Percentiles rank a stretch among this genome's conserved stretches.
phyloP scores from a whole-genome alignment of 257 asterid species.

The Apocynum venetum region DNA sequence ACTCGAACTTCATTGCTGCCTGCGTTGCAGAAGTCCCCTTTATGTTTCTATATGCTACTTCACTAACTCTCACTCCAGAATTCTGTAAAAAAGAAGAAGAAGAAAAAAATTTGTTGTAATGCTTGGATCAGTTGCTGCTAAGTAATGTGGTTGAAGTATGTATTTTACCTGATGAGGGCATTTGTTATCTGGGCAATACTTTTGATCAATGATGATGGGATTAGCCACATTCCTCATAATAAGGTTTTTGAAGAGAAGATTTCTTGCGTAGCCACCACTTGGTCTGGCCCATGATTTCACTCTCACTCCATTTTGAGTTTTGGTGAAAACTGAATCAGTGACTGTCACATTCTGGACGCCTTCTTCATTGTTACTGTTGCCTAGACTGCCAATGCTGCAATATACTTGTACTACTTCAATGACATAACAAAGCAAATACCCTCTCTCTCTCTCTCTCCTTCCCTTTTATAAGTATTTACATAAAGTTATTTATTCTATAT shows the following conservation, averaged over 20 bases:
- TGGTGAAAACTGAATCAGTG: conserved; percentile 47
- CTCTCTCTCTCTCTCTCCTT: too few relatives aligned
- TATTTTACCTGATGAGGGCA: conserved; percentile 54
- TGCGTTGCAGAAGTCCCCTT: conserved; percentile 70
- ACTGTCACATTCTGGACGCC: conserved; percentile 55
- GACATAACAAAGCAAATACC: too few relatives aligned
- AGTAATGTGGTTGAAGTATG: too few relatives aligned
- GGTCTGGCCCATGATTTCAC: conserved; percentile 77
- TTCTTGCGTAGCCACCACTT: conserved; percentile 45
- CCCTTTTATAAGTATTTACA: too few relatives aligned
- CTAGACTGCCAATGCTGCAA: conserved; percentile 54
- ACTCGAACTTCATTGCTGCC: conserved; percentile 55
- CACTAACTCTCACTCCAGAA: conserved; percentile 65
- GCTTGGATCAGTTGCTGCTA: too few relatives aligned
- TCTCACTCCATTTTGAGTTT: conserved; percentile 69
- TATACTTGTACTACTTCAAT: not conserved
- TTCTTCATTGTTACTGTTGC: conserved; percentile 20
- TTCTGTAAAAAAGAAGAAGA: conserved; percentile 25
- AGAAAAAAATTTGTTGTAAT: too few relatives aligned
- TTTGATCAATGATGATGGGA: conserved; percentile 70
- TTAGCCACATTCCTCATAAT: conserved; percentile 55
- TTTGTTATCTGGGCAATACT: conserved; percentile 47
- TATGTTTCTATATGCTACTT: conserved; percentile 50
- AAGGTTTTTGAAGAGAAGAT: conserved; percentile 43
- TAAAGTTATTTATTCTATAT: too few relatives aligned